Conservation (phyloP, 2,329 filamentous ascomycete species). For the Beauveria asiatica region DNA sequence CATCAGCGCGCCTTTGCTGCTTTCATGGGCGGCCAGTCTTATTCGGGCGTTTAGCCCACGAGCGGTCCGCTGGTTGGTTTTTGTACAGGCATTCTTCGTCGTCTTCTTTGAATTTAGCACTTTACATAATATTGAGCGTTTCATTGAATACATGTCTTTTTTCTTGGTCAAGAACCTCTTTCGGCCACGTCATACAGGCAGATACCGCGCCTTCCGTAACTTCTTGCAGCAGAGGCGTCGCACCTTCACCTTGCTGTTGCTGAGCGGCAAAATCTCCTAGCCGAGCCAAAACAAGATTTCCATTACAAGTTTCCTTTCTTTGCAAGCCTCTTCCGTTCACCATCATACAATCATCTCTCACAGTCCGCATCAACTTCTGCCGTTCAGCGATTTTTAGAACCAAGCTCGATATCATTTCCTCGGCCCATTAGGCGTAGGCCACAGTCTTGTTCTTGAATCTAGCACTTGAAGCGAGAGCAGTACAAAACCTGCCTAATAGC, state of each 20-base stretch:
- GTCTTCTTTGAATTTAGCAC: not conserved
- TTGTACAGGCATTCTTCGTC: not conserved
- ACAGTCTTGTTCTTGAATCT: not conserved
- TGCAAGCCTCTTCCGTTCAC: not conserved
- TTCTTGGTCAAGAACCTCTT: not conserved
- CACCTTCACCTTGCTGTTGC: not conserved
- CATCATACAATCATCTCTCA: not conserved
- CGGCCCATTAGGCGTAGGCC: not conserved
- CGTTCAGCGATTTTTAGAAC: slow-evolving; percentile 1
- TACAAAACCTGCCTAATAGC: not conserved
- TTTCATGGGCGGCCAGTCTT: slow-evolving; percentile 41
- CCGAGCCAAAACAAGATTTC: not conserved
- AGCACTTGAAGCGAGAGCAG: not conserved
- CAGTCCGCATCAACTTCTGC: not conserved
- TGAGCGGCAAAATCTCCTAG: not conserved
- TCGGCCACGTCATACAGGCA: not conserved
- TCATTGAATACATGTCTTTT: not conserved
- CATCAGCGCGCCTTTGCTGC: slow-evolving; percentile 42
- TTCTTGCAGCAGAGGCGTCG: not conserved
- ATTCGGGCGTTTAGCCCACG: slow-evolving; percentile 19
- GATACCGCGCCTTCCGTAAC: not conserved
- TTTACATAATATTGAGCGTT: not conserved
- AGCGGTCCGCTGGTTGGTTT: not conserved
- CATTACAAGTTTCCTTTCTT: not conserved
- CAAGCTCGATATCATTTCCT: slow-evolving; percentile 4